A percentile compares a stretch with the other conserved stretches of the same genome.
Conservation (phyloP, 2,329 filamentous ascomycete genomes). For the Rhytidhysteron rufulum region DNA sequence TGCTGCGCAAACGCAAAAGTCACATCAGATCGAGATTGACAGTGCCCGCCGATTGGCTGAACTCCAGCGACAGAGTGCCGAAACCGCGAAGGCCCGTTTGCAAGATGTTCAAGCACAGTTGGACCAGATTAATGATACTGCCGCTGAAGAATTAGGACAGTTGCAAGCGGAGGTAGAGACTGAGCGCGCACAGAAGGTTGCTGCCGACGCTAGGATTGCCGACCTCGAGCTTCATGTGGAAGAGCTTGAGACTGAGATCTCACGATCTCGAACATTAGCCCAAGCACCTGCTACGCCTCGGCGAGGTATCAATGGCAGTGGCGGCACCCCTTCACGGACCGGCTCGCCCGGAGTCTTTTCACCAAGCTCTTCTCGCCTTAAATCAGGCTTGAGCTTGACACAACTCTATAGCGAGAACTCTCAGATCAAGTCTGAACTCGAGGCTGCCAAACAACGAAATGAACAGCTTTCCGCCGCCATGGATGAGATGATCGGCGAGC, state of each 20-base stretch:
- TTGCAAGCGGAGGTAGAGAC: constrained; percentile 49
- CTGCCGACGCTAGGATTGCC: constrained; percentile 58
- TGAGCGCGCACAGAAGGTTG: constrained; percentile 56
- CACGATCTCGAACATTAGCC: constrained; percentile 35
- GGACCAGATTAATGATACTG: constrained; percentile 64
- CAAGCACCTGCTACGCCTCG: constrained; percentile 51
- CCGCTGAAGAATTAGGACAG: constrained; percentile 53
- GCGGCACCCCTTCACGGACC: constrained; percentile 48
- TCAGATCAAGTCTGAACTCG: constrained; percentile 66
- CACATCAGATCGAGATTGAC: constrained; percentile 82
- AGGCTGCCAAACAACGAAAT: constrained; percentile 68
- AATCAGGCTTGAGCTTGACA: constrained; percentile 55
- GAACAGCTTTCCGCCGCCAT: constrained; percentile 72
- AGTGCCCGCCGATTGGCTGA: constrained; percentile 77
- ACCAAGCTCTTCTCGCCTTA: constrained; percentile 51
- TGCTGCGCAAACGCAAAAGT: constrained; percentile 76
- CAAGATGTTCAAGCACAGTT: constrained; percentile 64
- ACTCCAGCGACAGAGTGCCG: constrained; percentile 71
- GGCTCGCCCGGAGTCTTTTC: constrained; percentile 52
- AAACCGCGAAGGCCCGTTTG: constrained; percentile 67
- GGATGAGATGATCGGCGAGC: constrained; percentile 78
- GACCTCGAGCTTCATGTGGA: constrained; percentile 64
- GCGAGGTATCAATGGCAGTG: constrained; percentile 48
- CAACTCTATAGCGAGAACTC: constrained; percentile 62
- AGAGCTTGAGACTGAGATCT: constrained; percentile 54